Evolutionary conservation across 352 stramenopile genomes (phyloP).

Genomic region (Pythium periplocum): DNA sequence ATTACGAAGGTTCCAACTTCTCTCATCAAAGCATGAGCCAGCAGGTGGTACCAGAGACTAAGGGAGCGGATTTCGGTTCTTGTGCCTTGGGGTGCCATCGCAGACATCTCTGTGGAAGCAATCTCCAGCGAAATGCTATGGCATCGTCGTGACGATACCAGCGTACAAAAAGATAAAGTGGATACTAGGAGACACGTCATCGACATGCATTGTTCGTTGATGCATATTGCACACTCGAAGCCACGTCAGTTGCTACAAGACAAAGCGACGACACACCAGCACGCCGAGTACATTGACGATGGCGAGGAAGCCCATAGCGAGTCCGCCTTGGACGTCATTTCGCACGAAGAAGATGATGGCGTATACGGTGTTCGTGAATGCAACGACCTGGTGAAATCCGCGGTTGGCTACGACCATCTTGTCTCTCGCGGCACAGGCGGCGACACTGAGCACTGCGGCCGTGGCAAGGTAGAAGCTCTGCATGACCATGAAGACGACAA

Average conservation of each 20-base stretch:
- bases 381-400: slow-evolving; percentile 14
- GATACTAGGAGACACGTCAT: too few relatives aligned
- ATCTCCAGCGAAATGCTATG: too few relatives aligned
- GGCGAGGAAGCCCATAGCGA: slow-evolving; percentile 12
- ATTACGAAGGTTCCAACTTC: too few relatives aligned
- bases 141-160: too few relatives aligned
- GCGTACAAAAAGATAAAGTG: too few relatives aligned
- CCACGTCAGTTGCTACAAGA: slow-evolving; percentile 1
- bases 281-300: slow-evolving; percentile 17
- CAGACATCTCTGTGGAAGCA: too few relatives aligned
- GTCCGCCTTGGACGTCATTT: slow-evolving; percentile 8
- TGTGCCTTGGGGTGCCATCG: too few relatives aligned
- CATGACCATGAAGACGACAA: slow-evolving; percentile 31
- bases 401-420: slow-evolving; percentile 22
- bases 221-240: too few relatives aligned
- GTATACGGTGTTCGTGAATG: slow-evolving; percentile 24
- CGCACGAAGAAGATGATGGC: slow-evolving; percentile 13
- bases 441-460: slow-evolving; percentile 20
- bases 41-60: too few relatives aligned
- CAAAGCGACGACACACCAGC: slow-evolving; percentile 22
- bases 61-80: too few relatives aligned
- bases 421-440: slow-evolving; percentile 21
- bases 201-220: too few relatives aligned
- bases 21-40: too few relatives aligned
- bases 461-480: slow-evolving; percentile 24